Percentiles rank a stretch among this genome's conserved stretches.
Evolutionary conservation across 768 basidiomycete genomes (phyloP).

Genomic region (Saitozyma sp.): DNA sequence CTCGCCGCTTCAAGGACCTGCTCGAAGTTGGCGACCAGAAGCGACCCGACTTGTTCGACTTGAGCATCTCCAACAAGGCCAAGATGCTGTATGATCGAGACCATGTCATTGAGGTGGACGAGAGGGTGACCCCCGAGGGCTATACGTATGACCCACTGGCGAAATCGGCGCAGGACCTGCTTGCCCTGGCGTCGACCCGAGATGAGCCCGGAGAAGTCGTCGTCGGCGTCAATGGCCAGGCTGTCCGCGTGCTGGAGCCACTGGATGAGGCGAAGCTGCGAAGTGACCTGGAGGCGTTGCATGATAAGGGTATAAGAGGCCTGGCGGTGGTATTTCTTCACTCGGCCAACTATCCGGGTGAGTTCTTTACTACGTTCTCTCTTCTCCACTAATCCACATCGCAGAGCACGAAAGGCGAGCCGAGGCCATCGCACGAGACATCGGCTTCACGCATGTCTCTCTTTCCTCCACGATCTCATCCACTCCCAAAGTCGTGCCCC

Average conservation of each 20-base stretch:
- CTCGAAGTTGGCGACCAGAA: conserved; percentile 31
- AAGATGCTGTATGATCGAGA: conserved; percentile 16
- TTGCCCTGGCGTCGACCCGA: conserved; percentile 3
- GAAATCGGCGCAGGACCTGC: conserved; percentile 10
- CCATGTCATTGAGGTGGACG: conserved; percentile 21
- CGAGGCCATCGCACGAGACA: conserved; percentile 21
- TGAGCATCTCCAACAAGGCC: conserved; percentile 20
- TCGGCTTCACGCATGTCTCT: conserved; percentile 36
- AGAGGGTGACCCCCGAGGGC: conserved; percentile 40
- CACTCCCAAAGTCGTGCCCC: conserved; percentile 20
- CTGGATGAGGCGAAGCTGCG: conserved; percentile 57
- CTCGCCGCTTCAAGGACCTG: conserved; percentile 30
- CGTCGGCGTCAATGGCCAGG: conserved; percentile 24
- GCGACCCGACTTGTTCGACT: conserved; percentile 31
- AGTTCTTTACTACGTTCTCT: neutral
- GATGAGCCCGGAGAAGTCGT: conserved; percentile 13
- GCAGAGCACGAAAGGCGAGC: conserved; percentile 30
- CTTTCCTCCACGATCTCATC: conserved; percentile 21
- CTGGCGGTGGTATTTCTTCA: conserved; percentile 85
- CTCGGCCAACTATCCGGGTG: conserved; percentile 60
- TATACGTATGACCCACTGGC: conserved; percentile 21
- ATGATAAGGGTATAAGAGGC: conserved; percentile 75
- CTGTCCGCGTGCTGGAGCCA: conserved; percentile 18
- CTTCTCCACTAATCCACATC: conserved; percentile 52
- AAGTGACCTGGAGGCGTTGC: conserved; percentile 66